A percentile compares a stretch with the other conserved stretches of the same genome.
phyloP scores from a whole-genome alignment of 2,329 filamentous ascomycete genomes.

The Pleurostoma richardsiae region DNA sequence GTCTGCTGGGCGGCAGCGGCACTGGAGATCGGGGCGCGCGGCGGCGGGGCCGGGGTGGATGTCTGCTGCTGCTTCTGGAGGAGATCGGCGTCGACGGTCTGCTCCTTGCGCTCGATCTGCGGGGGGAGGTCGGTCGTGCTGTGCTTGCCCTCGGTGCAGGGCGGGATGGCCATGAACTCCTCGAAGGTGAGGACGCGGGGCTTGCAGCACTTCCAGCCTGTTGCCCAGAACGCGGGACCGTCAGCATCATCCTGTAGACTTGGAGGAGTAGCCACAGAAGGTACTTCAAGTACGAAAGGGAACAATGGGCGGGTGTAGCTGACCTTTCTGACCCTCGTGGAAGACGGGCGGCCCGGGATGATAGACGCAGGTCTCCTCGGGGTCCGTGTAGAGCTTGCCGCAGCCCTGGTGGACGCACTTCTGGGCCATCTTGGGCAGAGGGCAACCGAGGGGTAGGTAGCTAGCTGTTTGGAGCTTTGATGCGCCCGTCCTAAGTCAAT shows the following conservation, averaged over 20 bases:
- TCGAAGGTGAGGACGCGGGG: slow-evolving; percentile 94
- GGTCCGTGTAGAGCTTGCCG: slow-evolving; percentile 79
- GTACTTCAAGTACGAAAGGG: too few relatives aligned
- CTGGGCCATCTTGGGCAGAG: slow-evolving; percentile 49
- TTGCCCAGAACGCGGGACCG: neutral
- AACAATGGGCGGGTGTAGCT: slow-evolving; percentile 11
- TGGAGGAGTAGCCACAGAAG: too few relatives aligned
- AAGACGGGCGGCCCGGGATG: slow-evolving; percentile 93
- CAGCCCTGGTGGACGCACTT: slow-evolving; percentile 98
- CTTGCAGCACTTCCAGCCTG: slow-evolving; percentile 99
- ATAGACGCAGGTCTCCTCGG: slow-evolving; percentile 80
- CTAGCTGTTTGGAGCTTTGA: too few relatives aligned
- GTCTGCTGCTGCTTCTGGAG: slow-evolving; percentile 45
- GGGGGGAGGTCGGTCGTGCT: slow-evolving; percentile 74
- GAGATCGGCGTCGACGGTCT: slow-evolving; percentile 33
- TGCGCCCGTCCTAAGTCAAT: too few relatives aligned
- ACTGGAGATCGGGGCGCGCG: slow-evolving; percentile 32
- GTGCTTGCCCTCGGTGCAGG: slow-evolving; percentile 90
- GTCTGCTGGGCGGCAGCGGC: slow-evolving; percentile 33
- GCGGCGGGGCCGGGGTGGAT: slow-evolving; percentile 28
- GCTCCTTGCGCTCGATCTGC: slow-evolving; percentile 53
- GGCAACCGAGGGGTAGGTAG: neutral
- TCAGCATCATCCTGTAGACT: too few relatives aligned
- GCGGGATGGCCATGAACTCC: slow-evolving; percentile 89
- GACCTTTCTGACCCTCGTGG: slow-evolving; percentile 98